Conservation (phyloP, 2,329 filamentous ascomycete genomes). For the Xylariaceae sp. region DNA sequence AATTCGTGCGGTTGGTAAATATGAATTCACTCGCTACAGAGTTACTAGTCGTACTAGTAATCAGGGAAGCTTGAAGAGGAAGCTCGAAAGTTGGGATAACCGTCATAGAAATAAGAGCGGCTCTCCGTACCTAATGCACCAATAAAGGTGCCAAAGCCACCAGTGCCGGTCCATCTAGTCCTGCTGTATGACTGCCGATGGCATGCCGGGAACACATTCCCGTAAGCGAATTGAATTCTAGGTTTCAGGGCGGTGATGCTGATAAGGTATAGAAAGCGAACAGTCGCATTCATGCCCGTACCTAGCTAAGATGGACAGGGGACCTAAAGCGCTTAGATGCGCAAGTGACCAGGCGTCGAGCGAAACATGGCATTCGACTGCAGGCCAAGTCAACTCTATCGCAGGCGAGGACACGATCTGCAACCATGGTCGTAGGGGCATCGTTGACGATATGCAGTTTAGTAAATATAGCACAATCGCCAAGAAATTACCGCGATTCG, state of each 20-base stretch:
- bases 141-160: conserved; percentile 10
- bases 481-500: conserved; percentile 10
- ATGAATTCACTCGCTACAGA: conserved; percentile 5
- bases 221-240: conserved; percentile 18
- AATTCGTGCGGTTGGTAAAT: conserved; percentile 8
- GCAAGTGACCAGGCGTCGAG: conserved; percentile 23
- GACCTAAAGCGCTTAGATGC: conserved; percentile 21
- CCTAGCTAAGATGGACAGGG: conserved; percentile 22
- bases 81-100: conserved; percentile 17
- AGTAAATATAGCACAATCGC: conserved; percentile 15
- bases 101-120: conserved; percentile 21
- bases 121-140: conserved; percentile 19
- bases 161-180: not conserved
- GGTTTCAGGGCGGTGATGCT: conserved; percentile 11
- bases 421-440: conserved; percentile 3
- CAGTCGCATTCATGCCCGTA: conserved; percentile 22
- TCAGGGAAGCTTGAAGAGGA: conserved; percentile 29
- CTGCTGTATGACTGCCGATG: conserved; percentile 21
- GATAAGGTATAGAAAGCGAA: conserved; percentile 16
- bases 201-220: conserved; percentile 24
- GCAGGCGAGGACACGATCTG: conserved; percentile 3
- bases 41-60: conserved; percentile 25
- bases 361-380: conserved; percentile 14
- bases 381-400: not conserved
- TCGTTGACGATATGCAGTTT: conserved; percentile 9